Conservation (phyloP, 75 land plant genomes). For the Pinus tabuliformis region DNA sequence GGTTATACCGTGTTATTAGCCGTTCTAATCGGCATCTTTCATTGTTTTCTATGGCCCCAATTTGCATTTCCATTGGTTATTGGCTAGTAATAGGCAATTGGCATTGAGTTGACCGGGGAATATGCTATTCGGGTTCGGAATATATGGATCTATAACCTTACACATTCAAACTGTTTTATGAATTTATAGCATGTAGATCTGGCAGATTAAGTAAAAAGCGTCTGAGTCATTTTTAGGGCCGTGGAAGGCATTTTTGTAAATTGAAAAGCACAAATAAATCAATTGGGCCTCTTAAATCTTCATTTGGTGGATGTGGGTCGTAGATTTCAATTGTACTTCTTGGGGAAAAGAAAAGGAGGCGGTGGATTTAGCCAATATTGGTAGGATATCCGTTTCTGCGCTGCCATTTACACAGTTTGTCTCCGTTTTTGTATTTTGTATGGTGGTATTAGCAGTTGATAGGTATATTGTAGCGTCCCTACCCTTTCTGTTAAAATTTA, state of each 20-base stretch:
- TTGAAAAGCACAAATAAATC: too few species aligned
- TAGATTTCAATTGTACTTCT: too few species aligned
- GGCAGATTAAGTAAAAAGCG: too few species aligned
- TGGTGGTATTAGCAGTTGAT: not conserved
- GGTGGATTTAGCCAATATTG: not conserved
- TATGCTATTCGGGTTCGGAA: not conserved
- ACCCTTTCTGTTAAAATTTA: not conserved
- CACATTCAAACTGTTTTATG: not conserved
- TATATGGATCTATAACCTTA: not conserved
- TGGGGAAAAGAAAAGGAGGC: not conserved
- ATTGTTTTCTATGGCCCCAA: not conserved
- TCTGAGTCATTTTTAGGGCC: not conserved
- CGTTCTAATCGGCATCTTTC: not conserved
- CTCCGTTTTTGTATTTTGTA: not conserved
- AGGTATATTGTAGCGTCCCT: not conserved
- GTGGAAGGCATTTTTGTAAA: not conserved
- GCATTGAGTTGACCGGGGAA: not conserved
- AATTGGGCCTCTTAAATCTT: too few species aligned
- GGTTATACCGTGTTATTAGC: not conserved
- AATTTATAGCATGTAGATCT: slow-evolving; percentile 5
- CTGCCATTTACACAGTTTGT: not conserved
- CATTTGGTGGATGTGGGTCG: too few species aligned
- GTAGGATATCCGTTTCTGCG: not conserved
- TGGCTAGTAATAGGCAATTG: not conserved
- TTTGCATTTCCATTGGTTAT: not conserved